Conservation (phyloP, 805 yeast genomes). For the Blastobotrys americana region DNA sequence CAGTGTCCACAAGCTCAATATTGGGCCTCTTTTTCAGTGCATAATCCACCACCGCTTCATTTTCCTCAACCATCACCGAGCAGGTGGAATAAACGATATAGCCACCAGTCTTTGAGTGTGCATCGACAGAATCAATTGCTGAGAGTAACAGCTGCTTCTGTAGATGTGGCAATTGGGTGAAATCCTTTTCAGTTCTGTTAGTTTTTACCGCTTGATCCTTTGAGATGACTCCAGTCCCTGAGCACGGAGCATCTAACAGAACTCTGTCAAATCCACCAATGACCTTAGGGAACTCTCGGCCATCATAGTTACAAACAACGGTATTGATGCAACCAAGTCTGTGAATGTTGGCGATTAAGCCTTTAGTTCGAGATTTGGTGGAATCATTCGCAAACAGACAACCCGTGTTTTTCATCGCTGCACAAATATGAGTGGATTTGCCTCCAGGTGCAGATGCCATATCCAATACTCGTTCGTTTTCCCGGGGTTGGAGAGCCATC, state of each 20-base stretch:
- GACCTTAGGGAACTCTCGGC: slow-evolving; percentile 95
- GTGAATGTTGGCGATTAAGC: slow-evolving; percentile 94
- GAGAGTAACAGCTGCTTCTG: slow-evolving; percentile 89
- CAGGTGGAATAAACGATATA: slow-evolving; percentile 94
- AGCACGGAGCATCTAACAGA: slow-evolving; percentile 95
- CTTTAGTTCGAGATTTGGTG: slow-evolving; percentile 92
- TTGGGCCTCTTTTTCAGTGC: slow-evolving; percentile 95
- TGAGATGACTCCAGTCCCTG: slow-evolving; percentile 98
- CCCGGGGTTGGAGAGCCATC: slow-evolving; percentile 97
- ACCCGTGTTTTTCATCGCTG: slow-evolving; percentile 97
- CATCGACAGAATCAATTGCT: slow-evolving; percentile 97
- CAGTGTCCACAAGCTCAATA: slow-evolving; percentile 88
- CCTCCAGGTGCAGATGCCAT: slow-evolving; percentile 99
- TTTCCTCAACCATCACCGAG: slow-evolving; percentile 96
- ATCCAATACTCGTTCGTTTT: slow-evolving; percentile 88
- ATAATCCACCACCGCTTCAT: slow-evolving; percentile 97
- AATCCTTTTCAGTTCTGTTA: slow-evolving; percentile 91
- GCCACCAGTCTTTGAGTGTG: slow-evolving; percentile 87
- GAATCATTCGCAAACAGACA: slow-evolving; percentile 96
- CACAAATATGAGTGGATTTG: slow-evolving; percentile 89
- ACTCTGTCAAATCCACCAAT: slow-evolving; percentile 97
- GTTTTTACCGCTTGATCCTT: slow-evolving; percentile 94
- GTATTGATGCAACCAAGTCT: slow-evolving; percentile 95
- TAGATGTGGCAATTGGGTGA: slow-evolving; percentile 90
- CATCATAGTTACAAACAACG: slow-evolving; percentile 95